Evolutionary conservation across 1,139 yeast genomes (phyloP), one percentile per base, ranked within the genome.

Genomic region (Protomyces pachydermus): DNA sequence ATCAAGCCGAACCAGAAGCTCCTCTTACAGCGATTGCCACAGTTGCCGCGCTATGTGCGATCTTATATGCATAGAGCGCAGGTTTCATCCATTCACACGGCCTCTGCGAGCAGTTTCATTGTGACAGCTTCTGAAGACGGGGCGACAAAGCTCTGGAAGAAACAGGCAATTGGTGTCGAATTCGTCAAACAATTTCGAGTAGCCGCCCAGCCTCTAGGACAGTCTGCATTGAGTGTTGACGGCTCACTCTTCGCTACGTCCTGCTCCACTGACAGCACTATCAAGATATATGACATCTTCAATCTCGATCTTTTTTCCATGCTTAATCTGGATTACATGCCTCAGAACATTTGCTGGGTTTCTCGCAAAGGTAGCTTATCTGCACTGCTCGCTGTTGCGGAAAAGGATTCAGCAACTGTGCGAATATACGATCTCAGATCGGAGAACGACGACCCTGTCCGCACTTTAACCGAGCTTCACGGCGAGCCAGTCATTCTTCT

Each of bases 81-180:
- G 3, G 67, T 74, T 12, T 67, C 71, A 3, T 56, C 64, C 8
- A 64, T 70, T 4, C 65, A 67, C 3, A 68, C 69, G 42, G 46
- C 64, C 48, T 14, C 67, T 18, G 53, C 65, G 54, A 39, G 67
- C 37, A 70, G 70, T 28, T 69, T 75, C 50, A 65, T 79, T 1
- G 72, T 77, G 10, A 72, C 79, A 0, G 78, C 80, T 1, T 75
- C 79, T n/a, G 67, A 56, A 32, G 80, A 79, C 62, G 83, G 83
- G 0, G 66, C 70, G 23, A 70, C 80, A 55, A 79, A 78, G 68
- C 77, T 80, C 68, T 80, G 82, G 82, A 72, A 70, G 54, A 71
- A 70, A 56, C 60, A 64, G 28, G 56, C 65, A 10, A 23, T 53
- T 4, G 68, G 67, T 54, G 70, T 80, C 39, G 78, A 75, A 62